phyloP scores from a whole-genome alignment of 2,329 filamentous ascomycete species.

The Cercospora sp. region DNA sequence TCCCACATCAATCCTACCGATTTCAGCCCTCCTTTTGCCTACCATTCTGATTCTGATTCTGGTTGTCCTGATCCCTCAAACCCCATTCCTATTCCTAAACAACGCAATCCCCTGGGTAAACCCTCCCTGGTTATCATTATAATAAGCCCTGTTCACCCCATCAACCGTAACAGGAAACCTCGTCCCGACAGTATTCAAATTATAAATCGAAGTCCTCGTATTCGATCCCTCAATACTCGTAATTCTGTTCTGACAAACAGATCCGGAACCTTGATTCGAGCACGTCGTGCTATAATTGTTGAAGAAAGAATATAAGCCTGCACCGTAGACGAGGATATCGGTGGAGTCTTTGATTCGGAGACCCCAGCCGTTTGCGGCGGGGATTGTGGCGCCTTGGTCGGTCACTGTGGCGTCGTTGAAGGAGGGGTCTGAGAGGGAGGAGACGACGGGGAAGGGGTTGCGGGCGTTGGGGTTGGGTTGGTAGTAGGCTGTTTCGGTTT shows the following conservation, averaged over 20 bases:
- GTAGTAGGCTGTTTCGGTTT: conserved; percentile 85
- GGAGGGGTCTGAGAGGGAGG: conserved; percentile 64
- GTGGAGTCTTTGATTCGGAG: conserved; percentile 60
- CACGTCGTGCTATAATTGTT: conserved; percentile 57
- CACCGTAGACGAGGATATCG: conserved; percentile 61
- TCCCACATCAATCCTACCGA: not conserved
- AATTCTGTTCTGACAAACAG: conserved; percentile 52
- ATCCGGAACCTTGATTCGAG: conserved; percentile 41
- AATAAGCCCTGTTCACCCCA: conserved; percentile 46
- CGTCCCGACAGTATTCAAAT: conserved; percentile 39
- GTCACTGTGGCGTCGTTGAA: conserved; percentile 56
- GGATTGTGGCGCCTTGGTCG: conserved; percentile 34
- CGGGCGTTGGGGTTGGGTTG: conserved; percentile 77
- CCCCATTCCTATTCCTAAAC: conserved; percentile 32
- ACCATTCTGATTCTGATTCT: not conserved
- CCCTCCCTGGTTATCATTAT: conserved; percentile 50
- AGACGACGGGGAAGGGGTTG: conserved; percentile 63
- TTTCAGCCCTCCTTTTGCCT: not conserved
- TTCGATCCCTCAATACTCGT: conserved; percentile 48
- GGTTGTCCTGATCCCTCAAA: not conserved
- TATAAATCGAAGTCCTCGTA: conserved; percentile 46
- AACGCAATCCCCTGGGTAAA: conserved; percentile 48
- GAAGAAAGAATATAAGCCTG: conserved; percentile 69
- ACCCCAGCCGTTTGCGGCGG: conserved; percentile 61
- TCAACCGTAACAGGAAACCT: conserved; percentile 50